Conservation (phyloP, 2,329 filamentous ascomycete species). For the Sclerotinia glacialis region DNA sequence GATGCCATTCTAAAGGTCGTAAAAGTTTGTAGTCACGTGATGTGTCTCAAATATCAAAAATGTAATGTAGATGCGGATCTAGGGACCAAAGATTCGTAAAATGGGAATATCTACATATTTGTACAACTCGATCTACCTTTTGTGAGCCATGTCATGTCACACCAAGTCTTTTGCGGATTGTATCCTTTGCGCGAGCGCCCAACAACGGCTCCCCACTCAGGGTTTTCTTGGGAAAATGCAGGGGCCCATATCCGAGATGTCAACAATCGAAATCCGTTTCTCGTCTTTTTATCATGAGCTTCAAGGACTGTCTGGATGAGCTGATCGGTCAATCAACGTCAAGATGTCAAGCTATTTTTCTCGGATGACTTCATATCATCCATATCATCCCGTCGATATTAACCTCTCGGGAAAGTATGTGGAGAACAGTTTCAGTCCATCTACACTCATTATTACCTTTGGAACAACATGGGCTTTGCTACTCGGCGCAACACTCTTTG, state of each 20-base stretch:
- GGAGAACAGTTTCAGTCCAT: slow-evolving; percentile 29
- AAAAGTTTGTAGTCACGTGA: neutral
- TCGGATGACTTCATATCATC: slow-evolving; percentile 27
- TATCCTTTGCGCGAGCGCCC: neutral
- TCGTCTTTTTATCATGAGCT: neutral
- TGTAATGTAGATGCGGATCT: neutral
- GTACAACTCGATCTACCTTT: slow-evolving; percentile 4
- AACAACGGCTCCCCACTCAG: slow-evolving; percentile 12
- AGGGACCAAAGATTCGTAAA: neutral
- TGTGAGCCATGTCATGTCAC: neutral
- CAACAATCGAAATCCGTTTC: slow-evolving; percentile 11
- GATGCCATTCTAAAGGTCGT: too few relatives aligned
- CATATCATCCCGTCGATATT: slow-evolving; percentile 33
- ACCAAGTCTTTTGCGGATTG: neutral
- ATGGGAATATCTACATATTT: neutral
- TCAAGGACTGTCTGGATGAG: neutral
- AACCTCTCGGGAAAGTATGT: slow-evolving; percentile 32
- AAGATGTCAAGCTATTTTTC: slow-evolving; percentile 11
- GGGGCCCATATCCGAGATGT: slow-evolving; percentile 14
- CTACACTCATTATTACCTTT: slow-evolving; percentile 32
- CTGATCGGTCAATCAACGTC: neutral
- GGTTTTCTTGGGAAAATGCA: slow-evolving; percentile 1
- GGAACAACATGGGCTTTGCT: slow-evolving; percentile 28
- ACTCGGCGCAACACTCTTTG: slow-evolving; percentile 25
- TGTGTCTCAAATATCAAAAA: neutral